Evolutionary conservation across 768 basidiomycete species (phyloP).

Genomic region (Mycena polygramma): DNA sequence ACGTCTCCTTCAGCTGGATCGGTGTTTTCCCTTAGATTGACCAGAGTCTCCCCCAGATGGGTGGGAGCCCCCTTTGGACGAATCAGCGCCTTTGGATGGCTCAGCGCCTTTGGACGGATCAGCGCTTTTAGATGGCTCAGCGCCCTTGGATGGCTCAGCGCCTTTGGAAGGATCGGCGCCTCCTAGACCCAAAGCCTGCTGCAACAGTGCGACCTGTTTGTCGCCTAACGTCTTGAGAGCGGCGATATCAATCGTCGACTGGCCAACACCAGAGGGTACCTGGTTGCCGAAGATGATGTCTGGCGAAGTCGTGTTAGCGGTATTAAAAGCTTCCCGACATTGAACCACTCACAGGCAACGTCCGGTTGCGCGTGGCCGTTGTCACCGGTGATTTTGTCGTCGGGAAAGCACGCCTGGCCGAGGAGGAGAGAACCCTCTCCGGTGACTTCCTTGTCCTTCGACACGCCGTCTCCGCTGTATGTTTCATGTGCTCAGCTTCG

Average conservation of each 20-base stretch:
- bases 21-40: too few species aligned
- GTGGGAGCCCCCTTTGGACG: too few species aligned
- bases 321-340: neutral
- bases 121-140: too few species aligned
- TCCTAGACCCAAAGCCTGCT: slow-evolving; percentile 22
- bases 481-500: neutral
- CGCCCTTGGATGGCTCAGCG: too few species aligned
- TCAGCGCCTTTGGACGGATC: too few species aligned
- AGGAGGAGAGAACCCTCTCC: slow-evolving; percentile 42
- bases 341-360: slow-evolving; percentile 39
- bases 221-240: slow-evolving; percentile 41
- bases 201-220: slow-evolving; percentile 17
- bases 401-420: slow-evolving; percentile 41
- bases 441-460: slow-evolving; percentile 32
- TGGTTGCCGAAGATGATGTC: slow-evolving; percentile 39
- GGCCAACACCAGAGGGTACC: slow-evolving; percentile 33
- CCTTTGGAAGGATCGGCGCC: too few species aligned
- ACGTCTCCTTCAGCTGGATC: too few species aligned
- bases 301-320: neutral
- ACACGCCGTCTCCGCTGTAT: neutral
- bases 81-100: too few species aligned
- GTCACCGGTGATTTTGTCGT: slow-evolving; percentile 31
- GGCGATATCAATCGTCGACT: slow-evolving; percentile 39
- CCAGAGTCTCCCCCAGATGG: too few species aligned
- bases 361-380: slow-evolving; percentile 36